Evolutionary conservation across 371 early-diverging fungal species (phyloP).

Genomic region (Rhizopus arrhizus): DNA sequence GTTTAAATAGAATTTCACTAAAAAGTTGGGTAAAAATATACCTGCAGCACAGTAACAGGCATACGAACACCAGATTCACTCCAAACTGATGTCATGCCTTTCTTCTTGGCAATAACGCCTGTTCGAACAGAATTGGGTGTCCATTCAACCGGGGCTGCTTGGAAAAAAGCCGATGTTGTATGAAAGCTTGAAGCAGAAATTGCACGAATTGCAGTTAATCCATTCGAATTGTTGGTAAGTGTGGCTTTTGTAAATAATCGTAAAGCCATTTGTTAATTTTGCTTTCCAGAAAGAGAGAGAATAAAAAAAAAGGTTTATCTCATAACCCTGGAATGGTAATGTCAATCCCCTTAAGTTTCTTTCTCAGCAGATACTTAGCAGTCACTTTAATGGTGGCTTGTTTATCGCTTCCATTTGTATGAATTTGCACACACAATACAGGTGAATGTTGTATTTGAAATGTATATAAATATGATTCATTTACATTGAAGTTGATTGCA

Average conservation of each 20-base stretch:
- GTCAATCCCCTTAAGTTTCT: neutral
- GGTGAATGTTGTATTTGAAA: neutral
- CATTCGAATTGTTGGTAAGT: constrained; percentile 2
- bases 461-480: too few relatives aligned
- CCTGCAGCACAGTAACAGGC: constrained; percentile 93
- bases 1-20: constrained; percentile 7
- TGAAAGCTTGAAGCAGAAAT: constrained; percentile 37
- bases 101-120: constrained; percentile 88
- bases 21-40: constrained; percentile 30
- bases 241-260: constrained; percentile 21
- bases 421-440: too few relatives aligned
- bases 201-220: constrained; percentile 14
- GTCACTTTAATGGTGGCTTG: neutral
- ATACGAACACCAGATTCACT: constrained; percentile 89
- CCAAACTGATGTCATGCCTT: constrained; percentile 95
- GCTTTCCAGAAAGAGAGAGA: neutral
- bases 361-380: neutral
- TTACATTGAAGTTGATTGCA: too few relatives aligned
- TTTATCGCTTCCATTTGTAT: too few relatives aligned
- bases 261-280: constrained; percentile 13
- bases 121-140: constrained; percentile 56
- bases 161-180: constrained; percentile 25
- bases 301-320: neutral
- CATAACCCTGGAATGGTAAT: neutral
- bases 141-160: constrained; percentile 41